Percentiles rank a stretch among this genome's conserved stretches.
Evolutionary conservation across 202 grass and related monocot species (phyloP).

Genomic region (Panicum hallii): DNA sequence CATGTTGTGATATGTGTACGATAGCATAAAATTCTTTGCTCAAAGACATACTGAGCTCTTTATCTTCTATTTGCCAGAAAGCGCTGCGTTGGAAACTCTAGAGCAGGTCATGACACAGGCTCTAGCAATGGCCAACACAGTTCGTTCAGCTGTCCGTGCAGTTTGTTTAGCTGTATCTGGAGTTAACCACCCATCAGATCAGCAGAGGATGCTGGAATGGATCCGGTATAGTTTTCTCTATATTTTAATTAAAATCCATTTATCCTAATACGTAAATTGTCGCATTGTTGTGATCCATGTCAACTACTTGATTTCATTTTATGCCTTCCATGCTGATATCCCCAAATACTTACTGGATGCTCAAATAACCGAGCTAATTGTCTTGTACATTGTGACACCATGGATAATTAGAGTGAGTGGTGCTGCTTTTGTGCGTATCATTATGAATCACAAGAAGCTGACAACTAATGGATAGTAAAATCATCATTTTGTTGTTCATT

Average conservation of each 20-base stretch:
- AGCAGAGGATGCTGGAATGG: slow-evolving; percentile 87
- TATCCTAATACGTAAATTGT: neutral
- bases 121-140: slow-evolving; percentile 60
- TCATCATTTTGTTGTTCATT: slow-evolving; percentile 19
- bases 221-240: slow-evolving; percentile 64
- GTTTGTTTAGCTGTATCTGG: slow-evolving; percentile 96
- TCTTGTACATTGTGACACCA: slow-evolving; percentile 17
- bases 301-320: slow-evolving; percentile 25
- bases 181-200: slow-evolving; percentile 94
- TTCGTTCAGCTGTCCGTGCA: slow-evolving; percentile 64
- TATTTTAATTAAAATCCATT: slow-evolving; percentile 26
- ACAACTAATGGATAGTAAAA: slow-evolving; percentile 9
- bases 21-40: neutral
- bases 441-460: slow-evolving; percentile 8
- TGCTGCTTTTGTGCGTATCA: neutral
- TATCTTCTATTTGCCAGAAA: slow-evolving; percentile 63
- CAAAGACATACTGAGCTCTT: slow-evolving; percentile 33
- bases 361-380: slow-evolving; percentile 6
- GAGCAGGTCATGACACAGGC: slow-evolving; percentile 78
- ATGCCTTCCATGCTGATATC: neutral
- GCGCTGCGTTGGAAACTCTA: slow-evolving; percentile 68
- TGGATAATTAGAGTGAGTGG: neutral
- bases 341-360: slow-evolving; percentile 6
- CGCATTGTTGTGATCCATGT: neutral
- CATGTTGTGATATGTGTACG: neutral